phyloP scores from a whole-genome alignment of 805 yeast genomes.

The Zygosaccharomyces rouxii region DNA sequence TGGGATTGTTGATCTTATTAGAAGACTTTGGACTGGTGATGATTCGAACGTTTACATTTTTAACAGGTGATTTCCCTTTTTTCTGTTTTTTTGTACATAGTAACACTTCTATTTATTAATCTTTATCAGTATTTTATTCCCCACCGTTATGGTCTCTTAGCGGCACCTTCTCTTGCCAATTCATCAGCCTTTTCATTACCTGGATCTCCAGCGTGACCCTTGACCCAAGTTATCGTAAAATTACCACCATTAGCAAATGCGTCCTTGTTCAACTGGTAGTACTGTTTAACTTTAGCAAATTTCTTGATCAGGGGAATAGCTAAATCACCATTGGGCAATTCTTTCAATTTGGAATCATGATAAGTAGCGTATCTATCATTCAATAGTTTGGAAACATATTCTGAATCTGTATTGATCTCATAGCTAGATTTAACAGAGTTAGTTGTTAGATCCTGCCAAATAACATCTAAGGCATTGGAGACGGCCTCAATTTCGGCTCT shows the following conservation, averaged over 20 bases:
- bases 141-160: constrained; percentile 10
- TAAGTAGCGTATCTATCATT: constrained; percentile 52
- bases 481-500: constrained; percentile 76
- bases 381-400: constrained; percentile 54
- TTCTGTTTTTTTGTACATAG: constrained; percentile 1
- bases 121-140: not conserved
- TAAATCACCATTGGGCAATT: constrained; percentile 29
- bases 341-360: constrained; percentile 41
- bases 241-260: constrained; percentile 34
- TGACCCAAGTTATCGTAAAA: constrained; percentile 55
- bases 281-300: constrained; percentile 41
- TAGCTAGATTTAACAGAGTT: constrained; percentile 27
- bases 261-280: constrained; percentile 30
- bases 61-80: constrained; percentile 12
- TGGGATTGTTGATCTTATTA: constrained; percentile 53
- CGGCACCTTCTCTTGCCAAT: constrained; percentile 66
- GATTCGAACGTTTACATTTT: constrained; percentile 28
- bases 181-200: constrained; percentile 80
- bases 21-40: constrained; percentile 36
- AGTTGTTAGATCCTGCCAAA: constrained; percentile 32
- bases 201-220: constrained; percentile 61
- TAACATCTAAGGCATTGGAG: constrained; percentile 46
- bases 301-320: constrained; percentile 36
- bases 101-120: not conserved
- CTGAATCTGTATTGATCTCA: constrained; percentile 64